phyloP scores from a whole-genome alignment of 2,329 filamentous ascomycete species.

The Colletotrichum graminicola region DNA sequence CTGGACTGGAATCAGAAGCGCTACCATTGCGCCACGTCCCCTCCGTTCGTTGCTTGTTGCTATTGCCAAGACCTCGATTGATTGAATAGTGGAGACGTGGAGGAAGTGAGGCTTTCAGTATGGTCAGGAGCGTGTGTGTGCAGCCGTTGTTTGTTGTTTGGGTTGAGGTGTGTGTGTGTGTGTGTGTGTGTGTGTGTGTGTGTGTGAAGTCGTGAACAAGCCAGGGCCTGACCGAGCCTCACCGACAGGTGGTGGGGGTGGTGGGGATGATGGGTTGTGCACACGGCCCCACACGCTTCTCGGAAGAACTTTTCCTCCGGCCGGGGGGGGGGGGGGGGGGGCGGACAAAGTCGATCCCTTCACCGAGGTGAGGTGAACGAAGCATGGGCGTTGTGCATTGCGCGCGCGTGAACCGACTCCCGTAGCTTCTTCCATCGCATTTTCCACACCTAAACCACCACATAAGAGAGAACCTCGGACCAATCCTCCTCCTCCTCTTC shows the following conservation, averaged over 20 bases:
- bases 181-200: background rate
- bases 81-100: background rate
- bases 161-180: background rate
- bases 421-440: background rate
- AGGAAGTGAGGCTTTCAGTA: too few species aligned
- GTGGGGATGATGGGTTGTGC: background rate
- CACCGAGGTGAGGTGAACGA: conserved; percentile 31
- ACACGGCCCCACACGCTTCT: background rate
- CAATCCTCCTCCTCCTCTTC: too few species aligned
- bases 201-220: conserved; percentile 12
- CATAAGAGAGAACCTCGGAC: too few species aligned
- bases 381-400: background rate
- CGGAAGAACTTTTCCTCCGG: conserved; percentile 27
- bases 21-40: conserved; percentile 41
- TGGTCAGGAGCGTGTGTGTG: too few species aligned
- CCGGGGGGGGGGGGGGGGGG: too few species aligned
- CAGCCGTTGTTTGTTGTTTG: background rate
- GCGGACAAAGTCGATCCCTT: background rate
- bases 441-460: conserved; percentile 1
- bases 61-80: background rate
- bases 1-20: conserved; percentile 42
- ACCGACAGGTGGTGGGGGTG: background rate
- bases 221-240: background rate
- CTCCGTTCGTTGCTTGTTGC: background rate
- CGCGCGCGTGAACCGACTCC: background rate